Evolutionary conservation across 805 yeast genomes (phyloP), one percentile per base, ranked within the genome.

Genomic region (Candida dajiaensis): DNA sequence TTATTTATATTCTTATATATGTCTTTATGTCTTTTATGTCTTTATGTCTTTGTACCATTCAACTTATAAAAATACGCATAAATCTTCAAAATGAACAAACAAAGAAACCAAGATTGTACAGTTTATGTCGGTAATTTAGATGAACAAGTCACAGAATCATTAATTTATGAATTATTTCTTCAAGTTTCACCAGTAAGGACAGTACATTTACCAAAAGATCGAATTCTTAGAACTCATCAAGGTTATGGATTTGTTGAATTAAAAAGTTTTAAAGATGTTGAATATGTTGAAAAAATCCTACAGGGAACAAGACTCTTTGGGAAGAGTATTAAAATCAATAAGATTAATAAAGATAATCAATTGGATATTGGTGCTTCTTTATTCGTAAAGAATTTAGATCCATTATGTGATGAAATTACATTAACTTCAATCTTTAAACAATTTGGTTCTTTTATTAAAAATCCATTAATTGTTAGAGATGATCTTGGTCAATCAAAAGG

Each of bases 171-270:
- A 63, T 73, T 94, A 19, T 81, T 89, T 62, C 63, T 86, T 7
- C 98, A 94, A 63, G 82, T 88, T 38, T 89, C 92, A 0, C 96
- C 96, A 0, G 76, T 92, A 3, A 70, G 69, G 36, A 71, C 77
- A 26, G 74, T 94, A 5, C 75, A 83, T 50, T 70, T 94, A 52
- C 97, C 97, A 6, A 82, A 80, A 57, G 97, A 89, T 59, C 74
- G 88, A 50, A 71, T 89, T 4, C 65, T 79, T 25, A 78, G 77
- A 49, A 69, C 76, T 1, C 89, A 85, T 57, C 95, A 85, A 57
- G 97, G 97, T 6, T 92, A 72, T 67, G 97, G 95, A 10, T 92
- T 94, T 66, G 84, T 85, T 1, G 94, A 87, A 59, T 83, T 85
- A 57, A 65, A 69, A 43, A 68, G 71, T 15, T 65, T 67, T 3